Conservation (phyloP, 352 stramenopile species). For the Phytopythium boreale region DNA sequence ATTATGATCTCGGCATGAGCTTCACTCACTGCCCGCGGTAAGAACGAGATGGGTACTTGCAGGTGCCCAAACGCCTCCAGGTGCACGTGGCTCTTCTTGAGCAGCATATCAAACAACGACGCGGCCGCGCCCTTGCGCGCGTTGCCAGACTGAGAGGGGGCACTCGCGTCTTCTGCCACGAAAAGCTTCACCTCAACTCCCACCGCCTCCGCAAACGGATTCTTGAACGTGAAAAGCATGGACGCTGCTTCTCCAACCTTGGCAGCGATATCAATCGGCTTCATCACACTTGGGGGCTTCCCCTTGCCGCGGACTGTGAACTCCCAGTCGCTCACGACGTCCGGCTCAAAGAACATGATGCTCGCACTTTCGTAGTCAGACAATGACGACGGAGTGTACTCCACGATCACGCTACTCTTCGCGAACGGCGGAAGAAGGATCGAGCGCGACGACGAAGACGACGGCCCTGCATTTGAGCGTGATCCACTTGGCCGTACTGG, state of each 20-base stretch:
- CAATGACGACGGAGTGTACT: constrained; percentile 91
- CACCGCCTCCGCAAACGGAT: constrained; percentile 86
- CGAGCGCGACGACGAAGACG: background rate
- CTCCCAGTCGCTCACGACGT: constrained; percentile 86
- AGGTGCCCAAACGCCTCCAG: constrained; percentile 80
- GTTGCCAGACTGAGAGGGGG: background rate
- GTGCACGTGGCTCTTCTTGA: constrained; percentile 71
- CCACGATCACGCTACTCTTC: constrained; percentile 57
- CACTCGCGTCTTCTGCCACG: constrained; percentile 19
- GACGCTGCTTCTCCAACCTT: constrained; percentile 80
- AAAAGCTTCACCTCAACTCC: constrained; percentile 77
- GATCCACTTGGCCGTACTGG: background rate
- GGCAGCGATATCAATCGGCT: constrained; percentile 60
- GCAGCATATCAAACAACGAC: constrained; percentile 58
- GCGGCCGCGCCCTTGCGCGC: background rate
- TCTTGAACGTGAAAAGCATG: constrained; percentile 91
- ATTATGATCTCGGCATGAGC: constrained; percentile 68
- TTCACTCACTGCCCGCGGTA: constrained; percentile 70
- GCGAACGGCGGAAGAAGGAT: constrained; percentile 71
- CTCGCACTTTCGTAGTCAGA: constrained; percentile 69
- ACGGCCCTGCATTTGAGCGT: constrained; percentile 6
- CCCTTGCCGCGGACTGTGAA: constrained; percentile 82
- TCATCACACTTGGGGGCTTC: constrained; percentile 88
- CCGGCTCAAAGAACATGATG: constrained; percentile 71
- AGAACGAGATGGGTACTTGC: constrained; percentile 91